Base-by-base conservation (phyloP, 2,329 filamentous ascomycete species). In the Lecanosticta acicola region DNA sequence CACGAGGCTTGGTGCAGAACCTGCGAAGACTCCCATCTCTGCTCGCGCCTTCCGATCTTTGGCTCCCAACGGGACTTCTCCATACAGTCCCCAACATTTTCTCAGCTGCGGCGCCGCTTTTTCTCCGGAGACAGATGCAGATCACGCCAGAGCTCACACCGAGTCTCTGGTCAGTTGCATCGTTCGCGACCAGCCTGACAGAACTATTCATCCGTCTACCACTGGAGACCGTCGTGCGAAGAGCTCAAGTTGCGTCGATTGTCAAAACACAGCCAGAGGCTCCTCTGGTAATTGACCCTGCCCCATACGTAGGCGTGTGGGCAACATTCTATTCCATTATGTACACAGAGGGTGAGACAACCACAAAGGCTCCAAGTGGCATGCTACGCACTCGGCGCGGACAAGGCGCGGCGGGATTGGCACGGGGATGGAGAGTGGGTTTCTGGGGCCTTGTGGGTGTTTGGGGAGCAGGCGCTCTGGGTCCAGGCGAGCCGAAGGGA, bases 281-380 rank as follows among this genome's bases (percentile, higher is more conserved):
- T 68, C 81, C 87, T 45, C 89, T 87, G 0, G 83, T 96, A 44
- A 81, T 97, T 0, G 81, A 85, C 2, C 75, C 87, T 0, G 90
- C 89, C 2, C 79, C 79, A 3, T 98, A 95, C 65, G 75, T 80
- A 26, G 93, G 93, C n/a, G 76, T 95, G 1, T 66, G 93, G n/a
- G 87, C 88, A 2, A 96, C 91, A 2, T 90, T 96, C 78, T 91
- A 88, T 74, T 79, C 80, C 49, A 93, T 98, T 50, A 77, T 86
- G 1, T 77, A 83, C 29, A 86, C 94, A 59, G 93, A 98, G 66
- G 93, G 93, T 5, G 70, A 49, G 72, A 79, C 50, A 18, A 57
- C 51, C 26, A 57, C 53, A 47, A 59, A 65, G 57, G 46, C 68
- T 59, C 36, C 59, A 53, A 59, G 55, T 36, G 50, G 57, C 50